phyloP scores from a whole-genome alignment of 2,329 filamentous ascomycete species.

The Fusarium succisae region DNA sequence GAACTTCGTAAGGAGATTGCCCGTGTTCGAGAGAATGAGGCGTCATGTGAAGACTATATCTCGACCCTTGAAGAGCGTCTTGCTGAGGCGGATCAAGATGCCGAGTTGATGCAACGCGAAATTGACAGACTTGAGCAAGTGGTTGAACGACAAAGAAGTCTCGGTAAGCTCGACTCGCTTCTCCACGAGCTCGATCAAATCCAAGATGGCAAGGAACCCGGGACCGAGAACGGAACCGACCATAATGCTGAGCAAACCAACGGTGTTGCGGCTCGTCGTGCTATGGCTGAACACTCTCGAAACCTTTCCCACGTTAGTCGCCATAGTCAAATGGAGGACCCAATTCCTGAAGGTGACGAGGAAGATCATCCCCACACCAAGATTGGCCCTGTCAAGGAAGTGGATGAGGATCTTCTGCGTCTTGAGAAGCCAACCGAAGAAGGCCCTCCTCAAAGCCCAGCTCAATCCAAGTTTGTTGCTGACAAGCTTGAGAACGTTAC shows the following conservation, averaged over 20 bases:
- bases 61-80: slow-evolving; percentile 94
- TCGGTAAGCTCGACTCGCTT: slow-evolving; percentile 93
- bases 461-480: slow-evolving; percentile 84
- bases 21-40: slow-evolving; percentile 88
- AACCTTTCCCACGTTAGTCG: slow-evolving; percentile 65
- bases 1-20: slow-evolving; percentile 93
- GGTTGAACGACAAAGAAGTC: slow-evolving; percentile 91
- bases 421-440: slow-evolving; percentile 27
- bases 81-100: slow-evolving; percentile 94
- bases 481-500: slow-evolving; percentile 93
- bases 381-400: slow-evolving; percentile 49
- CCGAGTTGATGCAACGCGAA: slow-evolving; percentile 96
- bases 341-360: slow-evolving; percentile 64
- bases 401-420: slow-evolving; percentile 34
- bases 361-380: slow-evolving; percentile 46
- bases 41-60: slow-evolving; percentile 93
- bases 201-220: slow-evolving; percentile 62
- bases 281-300: slow-evolving; percentile 61
- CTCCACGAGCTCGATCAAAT: slow-evolving; percentile 89
- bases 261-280: slow-evolving; percentile 54
- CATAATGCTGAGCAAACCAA: slow-evolving; percentile 46
- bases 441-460: slow-evolving; percentile 69
- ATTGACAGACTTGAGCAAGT: slow-evolving; percentile 94
- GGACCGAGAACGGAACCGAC: slow-evolving; percentile 44
- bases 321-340: slow-evolving; percentile 62